Evolutionary conservation across 2,329 filamentous ascomycete genomes (phyloP).

Genomic region (Esteya vermicola): DNA sequence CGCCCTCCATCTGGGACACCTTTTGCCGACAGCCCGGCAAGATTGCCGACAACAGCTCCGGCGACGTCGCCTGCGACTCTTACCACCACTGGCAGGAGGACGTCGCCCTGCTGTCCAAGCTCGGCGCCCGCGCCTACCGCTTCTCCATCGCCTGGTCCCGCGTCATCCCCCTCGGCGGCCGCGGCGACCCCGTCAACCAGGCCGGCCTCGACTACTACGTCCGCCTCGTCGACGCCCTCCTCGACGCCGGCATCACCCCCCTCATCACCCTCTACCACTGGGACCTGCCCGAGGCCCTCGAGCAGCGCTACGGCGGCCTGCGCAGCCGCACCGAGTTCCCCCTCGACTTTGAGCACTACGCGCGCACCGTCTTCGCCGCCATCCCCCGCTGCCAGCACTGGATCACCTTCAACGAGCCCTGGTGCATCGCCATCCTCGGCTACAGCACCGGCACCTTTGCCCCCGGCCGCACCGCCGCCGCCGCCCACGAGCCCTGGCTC

Average conservation of each 20-base stretch:
- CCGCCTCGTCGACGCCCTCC: constrained; percentile 64
- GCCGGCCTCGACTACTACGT: constrained; percentile 65
- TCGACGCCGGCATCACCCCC: constrained; percentile 62
- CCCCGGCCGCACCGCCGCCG: constrained; percentile 67
- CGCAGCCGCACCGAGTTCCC: constrained; percentile 73
- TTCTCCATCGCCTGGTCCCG: constrained; percentile 79
- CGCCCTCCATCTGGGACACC: constrained; percentile 79
- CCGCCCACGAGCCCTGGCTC: constrained; percentile 65
- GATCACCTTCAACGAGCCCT: constrained; percentile 87
- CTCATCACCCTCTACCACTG: constrained; percentile 80
- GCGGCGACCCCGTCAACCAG: constrained; percentile 68
- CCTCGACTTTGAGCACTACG: constrained; percentile 67
- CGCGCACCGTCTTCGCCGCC: constrained; percentile 59
- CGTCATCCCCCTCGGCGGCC: constrained; percentile 73
- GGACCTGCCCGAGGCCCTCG: constrained; percentile 68
- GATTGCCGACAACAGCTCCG: constrained; percentile 63
- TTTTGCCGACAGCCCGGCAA: constrained; percentile 72
- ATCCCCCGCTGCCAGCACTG: constrained; percentile 70
- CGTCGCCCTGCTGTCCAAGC: constrained; percentile 59
- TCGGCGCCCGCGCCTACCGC: constrained; percentile 62
- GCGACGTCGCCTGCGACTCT: constrained; percentile 70
- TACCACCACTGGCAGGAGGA: constrained; percentile 70
- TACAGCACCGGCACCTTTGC: constrained; percentile 69
- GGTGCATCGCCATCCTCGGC: constrained; percentile 69
- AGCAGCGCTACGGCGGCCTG: constrained; percentile 69